phyloP scores from a whole-genome alignment of 2,329 filamentous ascomycete species.

The Trichoderma koningii region DNA sequence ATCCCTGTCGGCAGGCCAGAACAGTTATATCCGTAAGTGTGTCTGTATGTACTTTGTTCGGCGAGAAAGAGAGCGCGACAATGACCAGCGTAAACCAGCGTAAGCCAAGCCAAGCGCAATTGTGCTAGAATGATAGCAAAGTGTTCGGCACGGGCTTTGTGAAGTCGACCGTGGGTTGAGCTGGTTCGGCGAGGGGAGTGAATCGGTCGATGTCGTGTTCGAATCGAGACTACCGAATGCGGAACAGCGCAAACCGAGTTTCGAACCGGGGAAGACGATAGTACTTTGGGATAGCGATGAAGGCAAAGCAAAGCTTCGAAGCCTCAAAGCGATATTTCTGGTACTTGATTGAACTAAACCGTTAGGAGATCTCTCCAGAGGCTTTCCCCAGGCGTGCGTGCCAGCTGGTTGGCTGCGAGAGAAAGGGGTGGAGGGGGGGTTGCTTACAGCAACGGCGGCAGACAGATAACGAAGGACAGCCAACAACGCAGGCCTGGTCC shows the following conservation, averaged over 20 bases:
- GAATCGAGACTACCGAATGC: constrained; percentile 2
- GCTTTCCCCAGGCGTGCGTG: not conserved
- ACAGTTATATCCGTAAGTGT: constrained; percentile 15
- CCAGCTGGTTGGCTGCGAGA: constrained; percentile 1
- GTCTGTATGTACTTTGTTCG: not conserved
- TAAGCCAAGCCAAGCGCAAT: not conserved
- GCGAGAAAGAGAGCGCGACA: constrained; percentile 4
- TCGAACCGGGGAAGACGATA: not conserved
- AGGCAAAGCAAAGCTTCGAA: not conserved
- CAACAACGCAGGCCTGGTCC: constrained; percentile 30
- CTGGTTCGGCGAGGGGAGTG: constrained; percentile 5
- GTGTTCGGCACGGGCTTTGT: not conserved
- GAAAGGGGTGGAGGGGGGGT: constrained; percentile 6
- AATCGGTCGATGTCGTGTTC: not conserved
- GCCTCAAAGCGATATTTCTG: not conserved
- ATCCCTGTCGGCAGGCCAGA: constrained; percentile 31
- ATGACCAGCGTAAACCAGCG: constrained; percentile 18
- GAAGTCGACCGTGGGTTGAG: constrained; percentile 4
- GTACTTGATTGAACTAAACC: not conserved
- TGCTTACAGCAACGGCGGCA: constrained; percentile 25
- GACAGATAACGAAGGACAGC: constrained; percentile 33
- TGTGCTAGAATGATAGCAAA: constrained; percentile 7
- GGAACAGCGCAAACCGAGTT: constrained; percentile 1
- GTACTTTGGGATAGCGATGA: constrained; percentile 10
- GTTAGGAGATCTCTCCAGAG: constrained; percentile 4